phyloP scores from a whole-genome alignment of 2,329 filamentous ascomycete species.

The Cladosporium oxysporum region DNA sequence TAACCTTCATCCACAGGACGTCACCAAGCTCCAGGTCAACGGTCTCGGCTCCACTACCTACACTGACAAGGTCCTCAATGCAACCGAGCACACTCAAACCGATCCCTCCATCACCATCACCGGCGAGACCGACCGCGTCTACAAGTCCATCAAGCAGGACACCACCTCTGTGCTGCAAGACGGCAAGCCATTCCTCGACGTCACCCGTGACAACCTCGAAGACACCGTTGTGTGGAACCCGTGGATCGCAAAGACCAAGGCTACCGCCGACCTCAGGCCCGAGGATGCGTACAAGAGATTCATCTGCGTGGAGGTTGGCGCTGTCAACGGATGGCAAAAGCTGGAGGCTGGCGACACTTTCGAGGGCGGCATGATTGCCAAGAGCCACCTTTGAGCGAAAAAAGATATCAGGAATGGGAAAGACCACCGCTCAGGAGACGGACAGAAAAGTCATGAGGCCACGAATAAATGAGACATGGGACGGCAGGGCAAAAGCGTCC shows the following conservation, averaged over 20 bases:
- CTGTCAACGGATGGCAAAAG: slow-evolving; percentile 77
- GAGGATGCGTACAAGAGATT: slow-evolving; percentile 90
- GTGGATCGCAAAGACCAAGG: slow-evolving; percentile 80
- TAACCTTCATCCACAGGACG: slow-evolving; percentile 61
- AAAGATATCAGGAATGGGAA: neutral
- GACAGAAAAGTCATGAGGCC: neutral
- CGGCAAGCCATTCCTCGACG: slow-evolving; percentile 66
- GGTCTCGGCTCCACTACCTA: slow-evolving; percentile 78
- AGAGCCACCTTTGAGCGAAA: slow-evolving; percentile 30
- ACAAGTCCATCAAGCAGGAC: slow-evolving; percentile 65
- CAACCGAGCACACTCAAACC: slow-evolving; percentile 59
- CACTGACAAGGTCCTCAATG: slow-evolving; percentile 38
- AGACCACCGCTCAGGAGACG: neutral
- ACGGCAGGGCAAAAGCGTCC: neutral
- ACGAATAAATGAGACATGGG: slow-evolving; percentile 4
- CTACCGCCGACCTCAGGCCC: slow-evolving; percentile 83
- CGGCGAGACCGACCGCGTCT: slow-evolving; percentile 84
- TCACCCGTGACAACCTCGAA: slow-evolving; percentile 79
- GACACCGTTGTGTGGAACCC: slow-evolving; percentile 98
- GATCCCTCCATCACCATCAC: slow-evolving; percentile 67
- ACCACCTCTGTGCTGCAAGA: slow-evolving; percentile 65
- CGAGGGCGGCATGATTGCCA: slow-evolving; percentile 63
- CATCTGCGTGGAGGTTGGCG: slow-evolving; percentile 90
- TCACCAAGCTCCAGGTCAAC: slow-evolving; percentile 68
- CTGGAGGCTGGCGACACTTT: slow-evolving; percentile 76